Evolutionary conservation across 352 stramenopile genomes (phyloP).

Genomic region (Pythium biforme): DNA sequence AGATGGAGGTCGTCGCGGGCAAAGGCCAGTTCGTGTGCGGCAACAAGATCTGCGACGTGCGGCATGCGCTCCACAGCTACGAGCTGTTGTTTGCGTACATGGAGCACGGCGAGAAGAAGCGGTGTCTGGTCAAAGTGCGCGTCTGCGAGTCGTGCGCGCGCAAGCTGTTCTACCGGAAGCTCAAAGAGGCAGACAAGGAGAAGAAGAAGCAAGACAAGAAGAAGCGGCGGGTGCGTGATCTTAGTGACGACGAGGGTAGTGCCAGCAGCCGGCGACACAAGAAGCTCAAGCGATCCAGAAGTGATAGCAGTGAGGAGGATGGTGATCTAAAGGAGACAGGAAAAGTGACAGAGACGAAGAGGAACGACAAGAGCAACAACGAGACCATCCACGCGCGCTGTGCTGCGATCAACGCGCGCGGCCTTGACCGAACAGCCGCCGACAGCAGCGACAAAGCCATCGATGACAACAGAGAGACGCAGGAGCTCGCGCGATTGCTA

Average conservation of each 20-base stretch:
- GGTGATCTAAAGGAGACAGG: neutral
- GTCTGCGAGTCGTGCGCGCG: conserved; percentile 55
- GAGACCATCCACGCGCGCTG: conserved; percentile 35
- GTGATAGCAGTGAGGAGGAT: neutral
- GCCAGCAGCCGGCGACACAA: conserved; percentile 18
- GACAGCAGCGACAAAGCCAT: neutral
- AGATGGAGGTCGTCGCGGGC: conserved; percentile 65
- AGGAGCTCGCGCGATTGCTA: conserved; percentile 6
- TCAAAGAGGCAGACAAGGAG: conserved; percentile 30
- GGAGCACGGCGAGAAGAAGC: conserved; percentile 62
- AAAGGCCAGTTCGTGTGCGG: conserved; percentile 84
- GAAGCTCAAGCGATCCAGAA: neutral
- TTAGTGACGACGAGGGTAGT: conserved; percentile 19
- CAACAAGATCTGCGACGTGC: conserved; percentile 66
- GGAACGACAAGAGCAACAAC: neutral
- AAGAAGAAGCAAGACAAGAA: conserved; percentile 9
- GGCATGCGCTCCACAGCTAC: conserved; percentile 52
- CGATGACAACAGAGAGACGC: neutral
- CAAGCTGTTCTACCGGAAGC: conserved; percentile 74
- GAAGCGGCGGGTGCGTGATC: conserved; percentile 19
- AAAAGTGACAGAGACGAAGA: neutral
- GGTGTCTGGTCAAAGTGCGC: conserved; percentile 78
- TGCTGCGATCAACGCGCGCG: conserved; percentile 34
- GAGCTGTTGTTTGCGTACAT: conserved; percentile 80
- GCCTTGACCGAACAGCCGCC: neutral